Percentiles rank a stretch among this genome's conserved stretches.
Evolutionary conservation across 2,329 filamentous ascomycete species (phyloP).

Genomic region (Albophoma yamanashiensis): DNA sequence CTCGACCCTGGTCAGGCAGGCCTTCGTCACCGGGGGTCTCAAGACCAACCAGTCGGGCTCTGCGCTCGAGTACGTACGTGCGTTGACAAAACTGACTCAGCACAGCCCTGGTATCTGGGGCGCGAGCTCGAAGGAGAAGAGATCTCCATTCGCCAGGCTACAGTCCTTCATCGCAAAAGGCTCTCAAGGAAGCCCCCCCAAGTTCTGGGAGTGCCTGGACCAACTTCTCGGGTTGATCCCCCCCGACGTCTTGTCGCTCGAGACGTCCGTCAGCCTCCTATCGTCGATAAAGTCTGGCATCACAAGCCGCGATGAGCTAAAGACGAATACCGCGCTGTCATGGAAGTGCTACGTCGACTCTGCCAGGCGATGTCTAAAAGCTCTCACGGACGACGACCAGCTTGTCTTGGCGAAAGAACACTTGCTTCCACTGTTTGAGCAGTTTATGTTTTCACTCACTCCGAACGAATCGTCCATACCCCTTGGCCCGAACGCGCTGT

Average conservation of each 20-base stretch:
- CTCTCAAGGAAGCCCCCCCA: constrained; percentile 63
- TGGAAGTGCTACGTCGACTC: constrained; percentile 68
- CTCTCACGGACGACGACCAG: constrained; percentile 33
- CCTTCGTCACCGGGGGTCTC: constrained; percentile 63
- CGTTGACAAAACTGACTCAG: constrained; percentile 55
- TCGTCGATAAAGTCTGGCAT: constrained; percentile 62
- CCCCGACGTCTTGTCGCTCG: constrained; percentile 25
- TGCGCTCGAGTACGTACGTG: constrained; percentile 57
- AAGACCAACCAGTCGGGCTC: constrained; percentile 65
- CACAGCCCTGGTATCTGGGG: constrained; percentile 65
- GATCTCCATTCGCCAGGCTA: constrained; percentile 45
- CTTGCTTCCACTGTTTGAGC: constrained; percentile 42
- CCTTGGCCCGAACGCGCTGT: constrained; percentile 21
- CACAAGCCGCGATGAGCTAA: constrained; percentile 62
- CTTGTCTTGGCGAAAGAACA: constrained; percentile 35
- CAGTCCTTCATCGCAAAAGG: constrained; percentile 69
- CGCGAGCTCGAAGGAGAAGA: constrained; percentile 34
- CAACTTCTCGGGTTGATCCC: constrained; percentile 53
- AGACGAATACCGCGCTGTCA: constrained; percentile 53
- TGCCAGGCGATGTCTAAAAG: constrained; percentile 40
- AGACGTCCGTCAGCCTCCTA: constrained; percentile 51
- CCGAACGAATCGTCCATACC: constrained; percentile 25
- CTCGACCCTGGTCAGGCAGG: constrained; percentile 39
- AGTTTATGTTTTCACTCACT: constrained; percentile 38
- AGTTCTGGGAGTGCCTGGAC: constrained; percentile 63